phyloP scores from a whole-genome alignment of 164 flowering plant species.

The Chimonanthus praecox region DNA sequence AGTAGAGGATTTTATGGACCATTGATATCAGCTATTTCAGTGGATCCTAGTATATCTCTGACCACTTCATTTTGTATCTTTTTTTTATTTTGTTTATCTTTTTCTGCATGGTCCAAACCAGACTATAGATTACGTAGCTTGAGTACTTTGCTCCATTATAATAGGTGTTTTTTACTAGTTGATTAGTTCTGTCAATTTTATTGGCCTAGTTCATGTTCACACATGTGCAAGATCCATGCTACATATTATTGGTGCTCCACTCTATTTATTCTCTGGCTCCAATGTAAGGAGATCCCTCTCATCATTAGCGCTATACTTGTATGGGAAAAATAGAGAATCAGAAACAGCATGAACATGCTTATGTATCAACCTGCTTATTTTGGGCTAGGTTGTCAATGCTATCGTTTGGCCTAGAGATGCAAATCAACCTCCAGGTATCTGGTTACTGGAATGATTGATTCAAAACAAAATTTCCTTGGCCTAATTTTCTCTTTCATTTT shows the following conservation, averaged over 20 bases:
- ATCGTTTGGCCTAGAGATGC: no score
- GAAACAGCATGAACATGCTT: neutral
- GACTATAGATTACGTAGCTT: neutral
- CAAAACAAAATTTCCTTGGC: no score
- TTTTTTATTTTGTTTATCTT: no score
- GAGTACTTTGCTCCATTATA: neutral
- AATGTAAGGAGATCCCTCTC: neutral
- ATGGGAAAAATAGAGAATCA: neutral
- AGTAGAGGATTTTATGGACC: conserved; percentile 7
- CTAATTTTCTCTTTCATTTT: no score
- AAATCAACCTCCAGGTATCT: no score
- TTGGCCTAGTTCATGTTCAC: neutral
- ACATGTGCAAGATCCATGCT: neutral
- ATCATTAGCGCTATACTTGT: neutral
- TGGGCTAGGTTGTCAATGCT: no score
- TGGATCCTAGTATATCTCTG: conserved; percentile 5
- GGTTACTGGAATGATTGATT: no score
- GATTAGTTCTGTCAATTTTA: neutral
- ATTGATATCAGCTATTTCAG: conserved; percentile 11
- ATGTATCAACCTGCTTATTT: no score
- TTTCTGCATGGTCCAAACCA: no score
- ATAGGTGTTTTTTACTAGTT: neutral
- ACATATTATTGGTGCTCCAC: neutral
- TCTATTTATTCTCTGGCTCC: neutral
- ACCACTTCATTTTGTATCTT: neutral